Base-by-base conservation (phyloP, 176 grass and related monocot species). In the Oryza punctata region DNA sequence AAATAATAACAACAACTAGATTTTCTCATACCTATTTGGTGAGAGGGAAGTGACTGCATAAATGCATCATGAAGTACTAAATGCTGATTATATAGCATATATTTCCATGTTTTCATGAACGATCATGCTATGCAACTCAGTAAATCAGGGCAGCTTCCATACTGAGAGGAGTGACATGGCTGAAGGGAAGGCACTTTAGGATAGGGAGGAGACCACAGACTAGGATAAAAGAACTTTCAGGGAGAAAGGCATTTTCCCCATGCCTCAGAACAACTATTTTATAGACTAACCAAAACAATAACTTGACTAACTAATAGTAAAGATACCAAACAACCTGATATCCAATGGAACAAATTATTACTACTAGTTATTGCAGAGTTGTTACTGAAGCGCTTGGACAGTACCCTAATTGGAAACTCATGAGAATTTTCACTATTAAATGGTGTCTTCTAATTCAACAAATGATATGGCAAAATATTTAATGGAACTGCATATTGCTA, bases 381-480 rank as follows among this genome's bases (percentile, higher is more conserved):
- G 13, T 61, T n/a, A 61, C 57, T 61, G 57, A n/a, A 61, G n/a
- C 9, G 8, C 8, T 24, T 61, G 57, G 57, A 61, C 57, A 61
- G n/a, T 24, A 61, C 57, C n/a, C 21, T 61, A 24, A 61, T 23
- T 21, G 3, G 14, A 23, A 61, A 61, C 57, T 24, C 57, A 23
- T 61, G 57, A 61, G 21, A 24, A 61, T 9, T 24, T 61, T 24
- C 57, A 61, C 21, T 61, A 60, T 60, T 10, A 10, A 16, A 19
- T 19, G 15, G 49, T 52, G 77, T 78, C 21, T 74, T 75, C 16
- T 46, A 68, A 81, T 81, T 78, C 37, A 80, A 40, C 3, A 18
- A 54, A 78, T 43, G 30, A 69, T 30, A 73, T n/a, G 16, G 18
- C 12, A 44, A 66, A 85, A 24, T 61, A 41, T 69, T 74, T 68